These are phyloP conservation scores for Pseudogymnoascus sp. DNA, from an alignment of 2,329 filamentous ascomycete species.

Conservation along the genomic window DNA sequence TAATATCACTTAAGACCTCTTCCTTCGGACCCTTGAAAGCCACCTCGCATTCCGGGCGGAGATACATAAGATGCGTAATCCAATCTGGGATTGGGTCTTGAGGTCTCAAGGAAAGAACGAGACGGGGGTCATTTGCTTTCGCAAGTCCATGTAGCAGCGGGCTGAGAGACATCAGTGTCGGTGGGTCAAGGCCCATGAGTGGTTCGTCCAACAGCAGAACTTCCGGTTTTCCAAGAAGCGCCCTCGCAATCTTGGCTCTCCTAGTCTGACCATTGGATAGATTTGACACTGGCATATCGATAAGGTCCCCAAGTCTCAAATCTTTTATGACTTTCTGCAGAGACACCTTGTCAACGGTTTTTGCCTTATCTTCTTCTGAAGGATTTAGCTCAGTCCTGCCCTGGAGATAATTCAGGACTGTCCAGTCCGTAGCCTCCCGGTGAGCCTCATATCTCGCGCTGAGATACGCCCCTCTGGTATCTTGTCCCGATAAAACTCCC, in stretches of 20 bases:
- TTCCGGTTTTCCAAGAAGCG: conserved; percentile 70
- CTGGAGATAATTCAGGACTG: conserved; percentile 69
- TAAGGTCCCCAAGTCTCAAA: conserved; percentile 59
- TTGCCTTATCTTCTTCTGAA: conserved; percentile 46
- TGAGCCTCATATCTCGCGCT: conserved; percentile 86
- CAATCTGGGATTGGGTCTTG: conserved; percentile 85
- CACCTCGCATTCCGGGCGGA: conserved; percentile 61
- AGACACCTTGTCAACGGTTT: conserved; percentile 40
- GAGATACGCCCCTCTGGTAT: conserved; percentile 68
- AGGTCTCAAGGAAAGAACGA: conserved; percentile 71
- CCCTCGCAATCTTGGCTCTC: conserved; percentile 79
- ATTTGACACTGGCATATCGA: conserved; percentile 79
- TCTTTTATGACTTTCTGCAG: conserved; percentile 61
- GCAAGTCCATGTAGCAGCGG: conserved; percentile 63
- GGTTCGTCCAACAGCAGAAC: conserved; percentile 85
- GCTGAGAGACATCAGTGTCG: conserved; percentile 66
- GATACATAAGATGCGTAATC: conserved; percentile 76
- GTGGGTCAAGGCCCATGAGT: conserved; percentile 92
- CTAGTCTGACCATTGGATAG: conserved; percentile 90
- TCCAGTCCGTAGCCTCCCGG: conserved; percentile 81
- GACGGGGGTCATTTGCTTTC: conserved; percentile 56
- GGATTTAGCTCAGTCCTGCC: conserved; percentile 82
- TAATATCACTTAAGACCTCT: conserved; percentile 50
- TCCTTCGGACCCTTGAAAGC: conserved; percentile 58
- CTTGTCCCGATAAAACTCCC: conserved; percentile 46